These are phyloP conservation scores for Globisporangium takayamanum DNA, from an alignment of 352 stramenopile species.

Conservation along the genomic window DNA sequence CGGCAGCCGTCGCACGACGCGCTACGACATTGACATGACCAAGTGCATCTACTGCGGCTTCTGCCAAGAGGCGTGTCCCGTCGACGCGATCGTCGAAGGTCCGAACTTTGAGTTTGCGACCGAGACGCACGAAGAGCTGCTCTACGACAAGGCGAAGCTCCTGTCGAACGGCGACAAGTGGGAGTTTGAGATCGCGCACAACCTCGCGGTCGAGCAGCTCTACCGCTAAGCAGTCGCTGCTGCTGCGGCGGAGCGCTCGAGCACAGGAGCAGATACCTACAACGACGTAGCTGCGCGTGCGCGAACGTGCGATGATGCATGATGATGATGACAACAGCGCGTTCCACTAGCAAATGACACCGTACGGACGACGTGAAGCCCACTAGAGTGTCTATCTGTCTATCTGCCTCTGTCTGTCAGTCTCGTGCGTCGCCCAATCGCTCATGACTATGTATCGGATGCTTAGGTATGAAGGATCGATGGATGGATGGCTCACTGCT, in stretches of 20 bases:
- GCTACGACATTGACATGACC: slow-evolving; percentile 99
- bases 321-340: too few relatives aligned
- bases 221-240: slow-evolving; percentile 87
- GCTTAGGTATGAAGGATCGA: background rate
- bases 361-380: too few relatives aligned
- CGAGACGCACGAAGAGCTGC: slow-evolving; percentile 98
- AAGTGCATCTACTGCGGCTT: slow-evolving; percentile 99
- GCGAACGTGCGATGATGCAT: too few relatives aligned
- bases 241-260: background rate
- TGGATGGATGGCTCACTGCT: background rate
- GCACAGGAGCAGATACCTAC: background rate
- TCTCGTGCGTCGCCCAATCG: too few relatives aligned
- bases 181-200: slow-evolving; percentile 99
- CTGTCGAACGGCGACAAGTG: slow-evolving; percentile 99
- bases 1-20: slow-evolving; percentile 96
- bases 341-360: too few relatives aligned
- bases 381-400: too few relatives aligned
- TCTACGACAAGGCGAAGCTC: slow-evolving; percentile 99
- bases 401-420: too few relatives aligned
- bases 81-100: slow-evolving; percentile 99
- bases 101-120: slow-evolving; percentile 99
- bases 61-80: slow-evolving; percentile 94
- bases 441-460: too few relatives aligned
- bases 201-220: slow-evolving; percentile 97
- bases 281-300: too few relatives aligned